Evolutionary conservation across 805 yeast genomes (phyloP), one percentile per base, ranked within the genome.

Genomic region (Yarrowia porcina): DNA sequence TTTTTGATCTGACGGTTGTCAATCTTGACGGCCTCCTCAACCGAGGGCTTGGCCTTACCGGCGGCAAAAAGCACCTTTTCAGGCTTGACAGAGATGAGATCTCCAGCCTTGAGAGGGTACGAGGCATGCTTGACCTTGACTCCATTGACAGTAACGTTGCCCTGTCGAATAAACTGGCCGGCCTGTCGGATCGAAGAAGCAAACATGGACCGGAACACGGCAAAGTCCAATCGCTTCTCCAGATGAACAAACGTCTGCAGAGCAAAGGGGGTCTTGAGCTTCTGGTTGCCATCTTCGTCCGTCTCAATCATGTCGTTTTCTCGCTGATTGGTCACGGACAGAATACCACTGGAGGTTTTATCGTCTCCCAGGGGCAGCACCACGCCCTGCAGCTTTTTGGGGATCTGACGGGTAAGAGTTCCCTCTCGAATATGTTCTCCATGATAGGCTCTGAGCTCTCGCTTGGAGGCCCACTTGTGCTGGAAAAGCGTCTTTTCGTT

Each of bases 141-240:
- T 10, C 97, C 97, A 72, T 93, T 94, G 39, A 93, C 98, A 66
- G 80, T 78, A 12, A 93, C 98, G 67, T 86, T 79, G 0, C 96
- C 96, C 50, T 84, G 85, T 15, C 89, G 74, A 65, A 94, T 86
- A 70, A 88, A 90, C 72, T 89, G 91, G 68, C 97, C 83, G 2
- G 99, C 97, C 76, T 93, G 98, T 79, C 97, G 86, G 3, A 90
- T 84, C 8, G 96, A 88, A 5, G 96, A 83, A 5, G 98, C 97
- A 78, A 93, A 91, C 88, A 93, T 81, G 18, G 97, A 80, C 75
- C 99, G 85, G 77, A 90, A 94, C 11, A 93, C 70, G 2, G 97
- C 97, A 72, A 88, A 83, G 73, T 93, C 99, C 32, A 93, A 80
- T 72, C 99, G 81, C 71, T 87, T 88, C 74, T 93, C 99, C 66